A percentile compares a stretch with the other conserved stretches of the same genome.
Conservation (phyloP, 768 basidiomycete genomes). For the Calvatia gigantea region DNA sequence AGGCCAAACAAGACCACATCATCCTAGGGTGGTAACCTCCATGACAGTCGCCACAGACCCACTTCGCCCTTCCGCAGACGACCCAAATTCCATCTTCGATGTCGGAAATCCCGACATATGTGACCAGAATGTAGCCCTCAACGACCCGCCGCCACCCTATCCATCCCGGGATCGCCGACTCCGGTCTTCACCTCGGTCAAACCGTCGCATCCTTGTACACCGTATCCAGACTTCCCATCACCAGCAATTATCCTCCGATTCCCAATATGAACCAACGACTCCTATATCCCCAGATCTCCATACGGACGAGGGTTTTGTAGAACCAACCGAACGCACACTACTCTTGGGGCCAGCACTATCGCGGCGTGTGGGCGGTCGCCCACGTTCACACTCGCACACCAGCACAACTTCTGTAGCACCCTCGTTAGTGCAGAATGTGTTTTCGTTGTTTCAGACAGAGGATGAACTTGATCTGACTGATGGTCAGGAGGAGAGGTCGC, state of each 20-base stretch:
- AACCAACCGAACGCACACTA: constrained; percentile 47
- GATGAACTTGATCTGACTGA: constrained; percentile 31
- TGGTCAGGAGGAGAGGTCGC: constrained; percentile 19
- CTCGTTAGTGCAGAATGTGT: constrained; percentile 64
- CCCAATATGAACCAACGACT: constrained; percentile 16
- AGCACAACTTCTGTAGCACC: constrained; percentile 56
- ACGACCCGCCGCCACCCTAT: constrained; percentile 74
- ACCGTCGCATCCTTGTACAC: constrained; percentile 21
- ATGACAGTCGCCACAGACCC: constrained; percentile 2
- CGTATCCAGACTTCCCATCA: constrained; percentile 18
- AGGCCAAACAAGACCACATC: constrained; percentile 4
- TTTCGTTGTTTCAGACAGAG: constrained; percentile 64
- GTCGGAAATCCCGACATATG: not conserved
- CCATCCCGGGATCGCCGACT: constrained; percentile 45
- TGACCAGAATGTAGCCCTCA: constrained; percentile 5
- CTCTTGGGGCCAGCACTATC: constrained; percentile 30
- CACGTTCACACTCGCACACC: constrained; percentile 55
- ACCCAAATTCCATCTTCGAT: not conserved
- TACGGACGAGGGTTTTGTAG: constrained; percentile 21
- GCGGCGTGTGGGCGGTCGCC: constrained; percentile 30
- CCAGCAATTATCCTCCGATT: not conserved
- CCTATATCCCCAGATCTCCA: constrained; percentile 12
- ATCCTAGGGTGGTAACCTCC: not conserved
- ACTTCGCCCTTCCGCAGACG: not conserved
- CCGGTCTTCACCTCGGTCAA: constrained; percentile 27